Percentiles rank a stretch among this genome's conserved stretches.
phyloP scores from a whole-genome alignment of 306 rosid species.

The Medicago ruthenica region DNA sequence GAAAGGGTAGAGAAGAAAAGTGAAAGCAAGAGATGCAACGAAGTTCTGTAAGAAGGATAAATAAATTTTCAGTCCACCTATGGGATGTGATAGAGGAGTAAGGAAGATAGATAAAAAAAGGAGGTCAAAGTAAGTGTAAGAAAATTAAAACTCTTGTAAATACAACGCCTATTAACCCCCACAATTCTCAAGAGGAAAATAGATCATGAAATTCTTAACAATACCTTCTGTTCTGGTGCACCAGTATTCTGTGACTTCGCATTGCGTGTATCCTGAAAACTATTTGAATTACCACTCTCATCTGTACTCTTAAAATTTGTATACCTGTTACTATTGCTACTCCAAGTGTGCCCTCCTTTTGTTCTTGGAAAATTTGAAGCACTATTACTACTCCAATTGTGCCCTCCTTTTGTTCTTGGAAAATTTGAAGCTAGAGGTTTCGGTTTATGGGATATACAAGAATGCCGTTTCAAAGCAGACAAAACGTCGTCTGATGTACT shows the following conservation, averaged over 20 bases:
- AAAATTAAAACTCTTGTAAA: not conserved
- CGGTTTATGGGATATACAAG: constrained; percentile 68
- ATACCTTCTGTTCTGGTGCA: constrained; percentile 88
- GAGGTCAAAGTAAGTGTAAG: not conserved
- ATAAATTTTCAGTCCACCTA: not conserved
- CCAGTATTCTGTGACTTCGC: constrained; percentile 59
- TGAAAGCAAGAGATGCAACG: not conserved
- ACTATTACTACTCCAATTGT: constrained; percentile 57
- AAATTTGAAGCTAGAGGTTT: constrained; percentile 60
- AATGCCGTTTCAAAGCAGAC: constrained; percentile 87
- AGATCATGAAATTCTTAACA: constrained; percentile 9
- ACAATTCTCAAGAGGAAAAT: constrained; percentile 11
- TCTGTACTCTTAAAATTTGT: constrained; percentile 50
- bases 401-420: constrained; percentile 56
- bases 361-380: constrained; percentile 29
- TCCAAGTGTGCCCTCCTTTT: constrained; percentile 55
- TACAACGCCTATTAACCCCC: constrained; percentile 17
- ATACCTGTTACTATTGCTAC: constrained; percentile 43
- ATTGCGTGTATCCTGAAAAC: constrained; percentile 57
- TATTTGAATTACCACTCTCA: constrained; percentile 48
- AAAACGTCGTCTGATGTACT: constrained; percentile 84
- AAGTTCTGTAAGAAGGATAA: not conserved
- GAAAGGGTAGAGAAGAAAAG: not conserved
- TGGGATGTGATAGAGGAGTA: too few species aligned
- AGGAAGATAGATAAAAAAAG: too few species aligned